A percentile compares a stretch with the other conserved stretches of the same genome.
Evolutionary conservation across 352 stramenopile genomes (phyloP).

Genomic region (Peronosclerospora sorghi): DNA sequence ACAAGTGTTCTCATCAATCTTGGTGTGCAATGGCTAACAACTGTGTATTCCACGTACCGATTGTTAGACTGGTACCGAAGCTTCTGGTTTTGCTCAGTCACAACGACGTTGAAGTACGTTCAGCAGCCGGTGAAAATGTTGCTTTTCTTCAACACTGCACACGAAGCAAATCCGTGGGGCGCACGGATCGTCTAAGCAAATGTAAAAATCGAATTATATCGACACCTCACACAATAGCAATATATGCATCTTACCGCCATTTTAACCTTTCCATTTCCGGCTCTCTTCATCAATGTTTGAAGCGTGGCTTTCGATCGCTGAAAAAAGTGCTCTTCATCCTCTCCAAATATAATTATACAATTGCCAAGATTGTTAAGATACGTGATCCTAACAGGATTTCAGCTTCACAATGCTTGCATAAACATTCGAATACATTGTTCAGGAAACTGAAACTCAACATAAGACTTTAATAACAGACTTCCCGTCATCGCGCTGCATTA

Average conservation of each 20-base stretch:
- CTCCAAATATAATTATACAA: slow-evolving; percentile 73
- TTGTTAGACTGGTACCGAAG: too few species aligned
- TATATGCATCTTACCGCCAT: slow-evolving; percentile 28
- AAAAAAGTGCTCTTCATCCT: slow-evolving; percentile 67
- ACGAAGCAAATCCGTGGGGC: slow-evolving; percentile 64
- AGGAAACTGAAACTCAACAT: slow-evolving; percentile 37
- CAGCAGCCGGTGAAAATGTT: too few species aligned
- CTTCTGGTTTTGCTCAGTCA: too few species aligned
- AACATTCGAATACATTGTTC: slow-evolving; percentile 47
- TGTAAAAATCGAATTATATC: not conserved
- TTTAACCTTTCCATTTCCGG: slow-evolving; percentile 51
- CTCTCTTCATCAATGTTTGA: slow-evolving; percentile 55
- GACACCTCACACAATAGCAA: not conserved
- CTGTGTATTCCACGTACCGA: too few species aligned
- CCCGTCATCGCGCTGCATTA: slow-evolving; percentile 8
- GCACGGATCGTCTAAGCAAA: slow-evolving; percentile 44
- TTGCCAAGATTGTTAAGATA: slow-evolving; percentile 58
- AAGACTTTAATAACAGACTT: not conserved
- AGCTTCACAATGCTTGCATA: slow-evolving; percentile 58
- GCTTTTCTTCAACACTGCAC: slow-evolving; percentile 62
- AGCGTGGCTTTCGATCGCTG: slow-evolving; percentile 61
- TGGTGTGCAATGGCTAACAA: too few species aligned
- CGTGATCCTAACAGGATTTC: slow-evolving; percentile 56
- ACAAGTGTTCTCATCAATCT: too few species aligned
- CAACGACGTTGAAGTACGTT: too few species aligned